Base-by-base conservation (phyloP, 768 basidiomycete genomes). In the Lactarius evosmus region DNA sequence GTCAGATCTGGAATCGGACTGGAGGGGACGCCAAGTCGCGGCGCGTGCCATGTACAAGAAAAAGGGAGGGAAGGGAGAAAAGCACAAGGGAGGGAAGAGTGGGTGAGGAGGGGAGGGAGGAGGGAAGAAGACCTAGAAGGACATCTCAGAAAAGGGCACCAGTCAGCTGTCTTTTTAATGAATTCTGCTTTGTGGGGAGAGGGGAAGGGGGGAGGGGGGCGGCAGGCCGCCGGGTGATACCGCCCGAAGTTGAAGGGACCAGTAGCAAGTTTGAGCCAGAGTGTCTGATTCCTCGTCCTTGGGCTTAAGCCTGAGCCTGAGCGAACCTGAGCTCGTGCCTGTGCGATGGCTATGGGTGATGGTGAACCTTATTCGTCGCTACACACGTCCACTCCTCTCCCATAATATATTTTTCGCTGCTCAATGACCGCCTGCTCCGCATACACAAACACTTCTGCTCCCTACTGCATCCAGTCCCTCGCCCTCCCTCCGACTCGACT, bases 371-470 rank as follows among this genome's bases (percentile, higher is more conserved):
- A 52, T 49, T 25, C 44, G 44, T 12, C 44, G 22, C n/a, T 44
- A 1, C n/a, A 0, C 19, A 12, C 12, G 4, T 25, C n/a, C 40
- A 41, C 44, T 46, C 22, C 29, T 55, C 54, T 60, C 41, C 36
- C 64, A 46, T 41, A 56, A 44, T 56, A 41, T 41, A 57, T 52
- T 52, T 46, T 41, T 68, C 70, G 70, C 73, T 72, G 71, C 66
- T 70, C 75, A 76, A 77, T 74, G n/a, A n/a, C n/a, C n/a, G n/a
- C n/a, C n/a, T n/a, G n/a, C 74, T 72, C 71, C 54, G 65, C 41
- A 63, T 67, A 70, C 82, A 79, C 75, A 75, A 83, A 80, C 80
- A 80, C 69, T 70, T 72, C 69, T 71, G 62, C 72, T 67, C 73
- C 74, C 67, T 69, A 67, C 63, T 41, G 41, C 41, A 46, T 46